Percentiles rank a stretch among this genome's conserved stretches.
Conservation (phyloP, 257 asterid genomes). For the Nicotiana attenuata region DNA sequence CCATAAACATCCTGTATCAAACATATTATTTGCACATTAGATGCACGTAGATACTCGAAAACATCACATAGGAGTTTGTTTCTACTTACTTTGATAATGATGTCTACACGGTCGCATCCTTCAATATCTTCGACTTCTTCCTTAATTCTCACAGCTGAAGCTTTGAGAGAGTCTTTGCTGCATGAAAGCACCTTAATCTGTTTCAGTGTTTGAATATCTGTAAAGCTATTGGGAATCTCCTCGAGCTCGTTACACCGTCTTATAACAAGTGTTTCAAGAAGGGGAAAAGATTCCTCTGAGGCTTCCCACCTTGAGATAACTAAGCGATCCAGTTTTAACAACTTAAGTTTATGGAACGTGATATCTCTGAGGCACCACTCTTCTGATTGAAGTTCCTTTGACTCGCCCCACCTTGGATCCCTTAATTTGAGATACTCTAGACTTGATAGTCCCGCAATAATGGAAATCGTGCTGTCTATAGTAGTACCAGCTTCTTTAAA, state of each 20-base stretch:
- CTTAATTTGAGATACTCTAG: neutral
- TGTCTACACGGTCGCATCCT: neutral
- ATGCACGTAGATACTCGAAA: no score
- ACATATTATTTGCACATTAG: no score
- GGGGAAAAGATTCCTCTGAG: neutral
- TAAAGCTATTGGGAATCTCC: neutral
- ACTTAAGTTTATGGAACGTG: neutral
- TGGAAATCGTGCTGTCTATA: neutral
- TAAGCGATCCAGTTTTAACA: neutral
- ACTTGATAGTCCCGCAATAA: neutral
- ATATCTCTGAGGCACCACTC: neutral
- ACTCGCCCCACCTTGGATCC: no score
- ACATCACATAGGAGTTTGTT: neutral
- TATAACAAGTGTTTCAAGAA: neutral
- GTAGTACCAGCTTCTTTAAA: neutral
- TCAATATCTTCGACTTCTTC: neutral
- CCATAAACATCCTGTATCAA: no score
- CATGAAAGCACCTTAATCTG: neutral
- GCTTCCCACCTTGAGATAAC: neutral
- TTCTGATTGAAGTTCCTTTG: neutral
- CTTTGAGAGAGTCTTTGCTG: neutral
- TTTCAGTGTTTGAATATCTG: neutral
- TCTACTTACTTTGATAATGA: neutral
- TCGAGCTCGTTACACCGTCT: accelerated
- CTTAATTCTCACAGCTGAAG: neutral